Conservation (phyloP, 2,329 filamentous ascomycete genomes). For the Diplodia scrobiculata region DNA sequence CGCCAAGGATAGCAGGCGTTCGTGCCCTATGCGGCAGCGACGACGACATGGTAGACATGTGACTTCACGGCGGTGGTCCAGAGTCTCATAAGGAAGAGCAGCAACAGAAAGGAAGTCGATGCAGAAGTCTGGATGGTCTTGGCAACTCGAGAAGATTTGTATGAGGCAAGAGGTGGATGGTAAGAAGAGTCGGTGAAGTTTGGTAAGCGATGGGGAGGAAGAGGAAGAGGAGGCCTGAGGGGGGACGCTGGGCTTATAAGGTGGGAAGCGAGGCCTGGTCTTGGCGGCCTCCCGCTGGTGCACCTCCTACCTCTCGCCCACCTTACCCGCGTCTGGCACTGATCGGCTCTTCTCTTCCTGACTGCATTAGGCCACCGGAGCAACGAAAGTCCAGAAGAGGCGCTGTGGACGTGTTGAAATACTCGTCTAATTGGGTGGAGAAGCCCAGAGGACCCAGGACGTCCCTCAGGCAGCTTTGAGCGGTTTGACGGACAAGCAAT, state of each 20-base stretch:
- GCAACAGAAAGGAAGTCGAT: background rate
- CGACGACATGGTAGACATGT: constrained; percentile 5
- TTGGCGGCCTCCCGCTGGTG: constrained; percentile 26
- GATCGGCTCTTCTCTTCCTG: background rate
- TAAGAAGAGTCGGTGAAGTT: background rate
- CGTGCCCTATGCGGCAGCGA: background rate
- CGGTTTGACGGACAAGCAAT: background rate
- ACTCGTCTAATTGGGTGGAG: background rate
- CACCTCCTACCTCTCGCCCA: constrained; percentile 20
- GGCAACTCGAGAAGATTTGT: background rate
- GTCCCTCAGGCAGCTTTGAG: background rate
- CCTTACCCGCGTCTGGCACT: constrained; percentile 8
- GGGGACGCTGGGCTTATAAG: constrained; percentile 19
- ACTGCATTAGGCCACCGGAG: background rate
- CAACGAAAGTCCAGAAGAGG: background rate
- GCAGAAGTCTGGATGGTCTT: background rate
- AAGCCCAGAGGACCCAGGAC: background rate
- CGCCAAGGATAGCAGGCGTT: background rate
- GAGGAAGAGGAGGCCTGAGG: constrained; percentile 14
- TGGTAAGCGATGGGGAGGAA: constrained; percentile 1
- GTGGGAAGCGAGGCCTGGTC: constrained; percentile 19
- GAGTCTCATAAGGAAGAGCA: background rate
- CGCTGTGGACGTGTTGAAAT: too few relatives aligned
- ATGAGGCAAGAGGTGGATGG: background rate
- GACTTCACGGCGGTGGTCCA: background rate